phyloP scores from a whole-genome alignment of 1,284 basidiomycete genomes.

The Ceratobasidium papillatum region DNA sequence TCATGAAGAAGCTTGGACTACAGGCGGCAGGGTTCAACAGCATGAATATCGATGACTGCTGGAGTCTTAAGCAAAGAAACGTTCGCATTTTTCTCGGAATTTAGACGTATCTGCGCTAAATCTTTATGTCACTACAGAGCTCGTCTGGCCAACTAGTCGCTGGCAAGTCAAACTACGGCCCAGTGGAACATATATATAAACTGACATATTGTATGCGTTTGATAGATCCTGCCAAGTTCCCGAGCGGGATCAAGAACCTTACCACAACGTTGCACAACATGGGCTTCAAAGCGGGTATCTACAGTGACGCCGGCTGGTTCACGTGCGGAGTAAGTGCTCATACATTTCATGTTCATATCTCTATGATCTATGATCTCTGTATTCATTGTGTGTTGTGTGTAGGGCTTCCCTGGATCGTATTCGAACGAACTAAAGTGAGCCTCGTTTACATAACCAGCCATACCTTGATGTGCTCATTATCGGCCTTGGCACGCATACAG shows the following conservation, averaged over 20 bases:
- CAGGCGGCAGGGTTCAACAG: slow-evolving; percentile 61
- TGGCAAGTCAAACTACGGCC: slow-evolving; percentile 46
- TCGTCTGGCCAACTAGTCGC: slow-evolving; percentile 60
- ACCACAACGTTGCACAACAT: slow-evolving; percentile 58
- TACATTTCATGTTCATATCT: not conserved
- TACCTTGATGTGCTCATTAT: slow-evolving; percentile 52
- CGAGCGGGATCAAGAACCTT: slow-evolving; percentile 55
- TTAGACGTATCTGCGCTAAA: no score
- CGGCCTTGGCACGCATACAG: slow-evolving; percentile 1
- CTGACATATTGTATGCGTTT: slow-evolving; percentile 49
- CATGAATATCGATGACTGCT: slow-evolving; percentile 68
- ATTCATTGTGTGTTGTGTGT: slow-evolving; percentile 34
- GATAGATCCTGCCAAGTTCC: slow-evolving; percentile 42
- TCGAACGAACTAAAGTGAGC: slow-evolving; percentile 60
- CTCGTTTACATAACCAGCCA: slow-evolving; percentile 47
- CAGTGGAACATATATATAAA: slow-evolving; percentile 49
- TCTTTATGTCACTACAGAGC: no score
- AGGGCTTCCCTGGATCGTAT: slow-evolving; percentile 61
- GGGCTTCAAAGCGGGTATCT: slow-evolving; percentile 64
- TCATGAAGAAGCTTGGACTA: slow-evolving; percentile 61
- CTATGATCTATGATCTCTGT: not conserved
- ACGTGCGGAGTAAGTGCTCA: slow-evolving; percentile 53
- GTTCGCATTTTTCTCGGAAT: no score
- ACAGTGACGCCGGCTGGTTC: slow-evolving; percentile 64
- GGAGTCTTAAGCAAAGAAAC: slow-evolving; percentile 63